A percentile compares a stretch with the other conserved stretches of the same genome.
These are phyloP conservation scores for Aspergillus floridensis DNA, from an alignment of 2,329 filamentous ascomycete species.

Conservation along the genomic window DNA sequence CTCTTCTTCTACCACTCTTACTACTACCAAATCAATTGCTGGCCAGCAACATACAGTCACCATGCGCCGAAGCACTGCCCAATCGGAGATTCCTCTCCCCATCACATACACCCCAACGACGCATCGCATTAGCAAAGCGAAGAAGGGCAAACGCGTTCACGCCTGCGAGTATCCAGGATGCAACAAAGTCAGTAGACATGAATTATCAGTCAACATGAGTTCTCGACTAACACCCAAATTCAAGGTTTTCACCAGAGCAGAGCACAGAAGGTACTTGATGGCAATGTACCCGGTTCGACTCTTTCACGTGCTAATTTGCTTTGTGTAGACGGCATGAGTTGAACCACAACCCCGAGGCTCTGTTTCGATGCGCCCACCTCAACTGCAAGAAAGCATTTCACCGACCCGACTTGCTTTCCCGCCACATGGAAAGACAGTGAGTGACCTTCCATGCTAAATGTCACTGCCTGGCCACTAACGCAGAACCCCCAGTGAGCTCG, in stretches of 20 bases:
- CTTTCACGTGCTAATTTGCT: not conserved
- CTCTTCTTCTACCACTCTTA: slow-evolving; percentile 14
- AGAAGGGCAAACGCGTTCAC: slow-evolving; percentile 53
- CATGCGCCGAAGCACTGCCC: slow-evolving; percentile 30
- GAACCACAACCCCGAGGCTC: slow-evolving; percentile 50
- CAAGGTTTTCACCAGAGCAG: slow-evolving; percentile 51
- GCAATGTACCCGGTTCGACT: not conserved
- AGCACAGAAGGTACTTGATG: slow-evolving; percentile 42
- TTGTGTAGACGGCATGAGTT: slow-evolving; percentile 46
- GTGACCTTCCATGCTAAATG: slow-evolving; percentile 19
- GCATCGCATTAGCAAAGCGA: slow-evolving; percentile 51
- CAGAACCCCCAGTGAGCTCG: slow-evolving; percentile 30
- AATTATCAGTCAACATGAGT: slow-evolving; percentile 2
- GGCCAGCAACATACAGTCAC: slow-evolving; percentile 21
- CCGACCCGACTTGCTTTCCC: slow-evolving; percentile 46
- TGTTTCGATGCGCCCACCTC: slow-evolving; percentile 43
- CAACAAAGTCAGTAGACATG: slow-evolving; percentile 41
- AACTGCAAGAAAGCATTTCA: slow-evolving; percentile 51
- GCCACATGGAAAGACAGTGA: slow-evolving; percentile 52
- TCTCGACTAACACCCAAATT: slow-evolving; percentile 12
- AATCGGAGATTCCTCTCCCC: slow-evolving; percentile 32
- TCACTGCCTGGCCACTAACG: slow-evolving; percentile 11
- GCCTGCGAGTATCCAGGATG: slow-evolving; percentile 49
- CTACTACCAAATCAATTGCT: not conserved
- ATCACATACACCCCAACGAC: slow-evolving; percentile 51